These are phyloP conservation scores for Golovinomyces cichoracearum DNA, from an alignment of 2,329 filamentous ascomycete species.

Conservation along the genomic window DNA sequence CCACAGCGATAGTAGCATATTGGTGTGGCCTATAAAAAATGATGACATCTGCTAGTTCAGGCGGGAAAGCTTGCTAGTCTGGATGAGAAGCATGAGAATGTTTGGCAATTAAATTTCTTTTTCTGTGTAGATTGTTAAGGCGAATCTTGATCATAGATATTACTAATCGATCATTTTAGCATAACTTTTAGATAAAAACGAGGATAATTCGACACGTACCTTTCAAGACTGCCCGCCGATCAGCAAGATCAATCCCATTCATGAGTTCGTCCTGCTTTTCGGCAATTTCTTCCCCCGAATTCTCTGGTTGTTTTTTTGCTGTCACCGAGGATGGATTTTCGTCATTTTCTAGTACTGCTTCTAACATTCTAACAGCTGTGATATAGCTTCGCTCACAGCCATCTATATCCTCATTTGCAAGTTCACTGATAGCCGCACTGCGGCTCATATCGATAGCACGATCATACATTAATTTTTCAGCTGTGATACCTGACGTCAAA, in stretches of 20 bases:
- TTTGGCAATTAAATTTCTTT: constrained; percentile 33
- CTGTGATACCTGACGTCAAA: constrained; percentile 68
- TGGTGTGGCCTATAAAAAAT: not conserved
- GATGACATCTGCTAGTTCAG: not conserved
- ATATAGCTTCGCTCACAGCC: constrained; percentile 84
- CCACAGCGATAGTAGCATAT: not conserved
- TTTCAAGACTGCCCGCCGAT: constrained; percentile 46
- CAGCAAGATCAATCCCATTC: constrained; percentile 36
- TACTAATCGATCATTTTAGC: constrained; percentile 21
- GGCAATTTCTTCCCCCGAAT: constrained; percentile 20
- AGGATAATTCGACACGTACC: constrained; percentile 23
- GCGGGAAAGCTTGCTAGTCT: not conserved
- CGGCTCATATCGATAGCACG: constrained; percentile 92
- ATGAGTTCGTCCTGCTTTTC: constrained; percentile 21
- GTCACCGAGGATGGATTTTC: constrained; percentile 24
- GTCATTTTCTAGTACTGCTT: constrained; percentile 74
- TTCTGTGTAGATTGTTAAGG: constrained; percentile 30
- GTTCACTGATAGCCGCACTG: constrained; percentile 79
- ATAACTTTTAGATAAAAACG: not conserved
- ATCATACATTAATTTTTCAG: constrained; percentile 95
- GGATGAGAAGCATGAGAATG: constrained; percentile 9
- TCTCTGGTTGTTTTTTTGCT: constrained; percentile 19
- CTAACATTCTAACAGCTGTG: constrained; percentile 80
- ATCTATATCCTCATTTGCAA: constrained; percentile 64
- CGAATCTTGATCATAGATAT: constrained; percentile 35